A percentile compares a stretch with the other conserved stretches of the same genome.
Conservation (phyloP, 441 rosid genomes). For the Brassica balearica region DNA sequence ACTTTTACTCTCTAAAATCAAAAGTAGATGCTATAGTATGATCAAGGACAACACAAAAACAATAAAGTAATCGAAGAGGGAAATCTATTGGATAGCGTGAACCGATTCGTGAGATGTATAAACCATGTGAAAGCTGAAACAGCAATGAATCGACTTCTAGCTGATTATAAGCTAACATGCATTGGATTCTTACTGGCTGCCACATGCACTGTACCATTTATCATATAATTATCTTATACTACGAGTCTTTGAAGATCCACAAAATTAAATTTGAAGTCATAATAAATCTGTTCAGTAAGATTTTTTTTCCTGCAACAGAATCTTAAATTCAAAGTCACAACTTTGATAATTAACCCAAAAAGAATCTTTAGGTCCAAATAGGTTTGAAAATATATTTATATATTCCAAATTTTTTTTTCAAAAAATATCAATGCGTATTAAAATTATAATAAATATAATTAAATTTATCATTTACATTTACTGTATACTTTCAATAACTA, state of each 20-base stretch:
- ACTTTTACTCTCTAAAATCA: neutral
- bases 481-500: too few relatives aligned
- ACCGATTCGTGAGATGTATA: conserved; percentile 40
- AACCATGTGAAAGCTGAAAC: conserved; percentile 43
- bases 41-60: neutral
- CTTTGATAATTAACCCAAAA: neutral
- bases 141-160: conserved; percentile 33
- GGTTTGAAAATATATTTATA: conserved; percentile 6
- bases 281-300: conserved; percentile 3
- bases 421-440: too few relatives aligned
- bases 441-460: too few relatives aligned
- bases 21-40: conserved; percentile 19
- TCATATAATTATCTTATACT: conserved; percentile 14
- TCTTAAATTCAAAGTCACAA: neutral
- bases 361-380: conserved; percentile 30
- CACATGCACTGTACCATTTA: conserved; percentile 39
- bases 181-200: conserved; percentile 39
- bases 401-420: too few relatives aligned
- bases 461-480: too few relatives aligned
- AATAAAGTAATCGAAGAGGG: neutral
- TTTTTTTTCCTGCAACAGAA: conserved; percentile 9
- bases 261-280: neutral
- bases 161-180: conserved; percentile 15
- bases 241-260: conserved; percentile 11
- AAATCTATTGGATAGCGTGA: conserved; percentile 43